These are phyloP conservation scores for Gentiana dahurica DNA, from an alignment of 257 asterid species.

Conservation along the genomic window DNA sequence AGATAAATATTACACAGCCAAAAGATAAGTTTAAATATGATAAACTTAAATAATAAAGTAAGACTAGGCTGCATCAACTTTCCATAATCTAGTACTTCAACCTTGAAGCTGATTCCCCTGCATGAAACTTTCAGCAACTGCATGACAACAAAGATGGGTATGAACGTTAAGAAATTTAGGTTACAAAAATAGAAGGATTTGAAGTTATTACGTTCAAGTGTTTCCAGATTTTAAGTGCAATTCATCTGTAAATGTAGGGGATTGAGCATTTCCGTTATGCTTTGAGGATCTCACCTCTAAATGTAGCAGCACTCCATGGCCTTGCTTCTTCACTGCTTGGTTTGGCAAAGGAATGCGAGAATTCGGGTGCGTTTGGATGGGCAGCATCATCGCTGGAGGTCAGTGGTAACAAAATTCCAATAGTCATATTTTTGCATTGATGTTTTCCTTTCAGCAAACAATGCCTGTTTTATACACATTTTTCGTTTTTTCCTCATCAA, in stretches of 20 bases:
- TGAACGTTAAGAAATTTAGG: too few relatives aligned
- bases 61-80: too few relatives aligned
- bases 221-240: constrained; percentile 3
- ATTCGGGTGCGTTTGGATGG: constrained; percentile 81
- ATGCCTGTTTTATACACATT: not conserved
- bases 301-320: constrained; percentile 73
- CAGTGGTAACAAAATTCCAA: constrained; percentile 11
- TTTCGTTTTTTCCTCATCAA: constrained; percentile 1
- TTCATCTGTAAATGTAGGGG: constrained; percentile 38
- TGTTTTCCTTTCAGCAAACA: not conserved
- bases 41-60: too few relatives aligned
- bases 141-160: too few relatives aligned
- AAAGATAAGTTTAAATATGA: too few relatives aligned
- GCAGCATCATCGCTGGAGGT: constrained; percentile 92
- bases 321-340: constrained; percentile 86
- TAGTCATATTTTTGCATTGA: not conserved
- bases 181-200: too few relatives aligned
- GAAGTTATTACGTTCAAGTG: too few relatives aligned
- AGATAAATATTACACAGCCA: too few relatives aligned
- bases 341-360: constrained; percentile 72
- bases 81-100: too few relatives aligned
- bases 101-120: too few relatives aligned
- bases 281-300: constrained; percentile 52
- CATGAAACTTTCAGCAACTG: too few relatives aligned
- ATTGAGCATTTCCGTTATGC: constrained; percentile 77